Conservation (phyloP, 1,284 basidiomycete genomes). For the Ganoderma lucidum region DNA sequence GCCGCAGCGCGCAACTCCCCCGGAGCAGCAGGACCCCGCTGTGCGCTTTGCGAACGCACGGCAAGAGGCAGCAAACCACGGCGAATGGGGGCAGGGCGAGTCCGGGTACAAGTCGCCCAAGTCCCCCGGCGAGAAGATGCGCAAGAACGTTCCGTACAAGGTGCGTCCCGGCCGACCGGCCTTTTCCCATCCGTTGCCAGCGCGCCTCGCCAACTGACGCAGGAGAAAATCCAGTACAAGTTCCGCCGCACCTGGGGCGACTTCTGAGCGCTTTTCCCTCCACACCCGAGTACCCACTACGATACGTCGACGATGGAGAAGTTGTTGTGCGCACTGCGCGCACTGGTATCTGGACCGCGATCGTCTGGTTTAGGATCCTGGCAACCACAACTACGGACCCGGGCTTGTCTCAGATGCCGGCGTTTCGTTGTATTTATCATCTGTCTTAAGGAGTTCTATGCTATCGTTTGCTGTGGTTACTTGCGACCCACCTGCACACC, state of each 20-base stretch:
- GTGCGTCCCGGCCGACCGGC: background rate
- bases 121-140: conserved; percentile 72
- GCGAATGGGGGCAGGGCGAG: conserved; percentile 77
- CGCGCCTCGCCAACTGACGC: conserved; percentile 44
- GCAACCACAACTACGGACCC: background rate
- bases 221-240: conserved; percentile 83
- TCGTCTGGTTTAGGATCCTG: background rate
- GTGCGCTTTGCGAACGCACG: conserved; percentile 64
- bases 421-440: conserved; percentile 9
- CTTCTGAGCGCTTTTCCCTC: conserved; percentile 54
- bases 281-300: background rate
- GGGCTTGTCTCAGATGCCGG: background rate
- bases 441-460: background rate
- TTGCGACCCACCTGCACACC: background rate
- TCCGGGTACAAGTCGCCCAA: conserved; percentile 80
- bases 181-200: conserved; percentile 4
- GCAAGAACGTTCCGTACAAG: conserved; percentile 46
- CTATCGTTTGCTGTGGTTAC: background rate
- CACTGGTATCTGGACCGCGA: background rate
- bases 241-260: conserved; percentile 87
- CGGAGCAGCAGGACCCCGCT: conserved; percentile 72
- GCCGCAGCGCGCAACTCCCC: conserved; percentile 61
- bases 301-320: too few relatives aligned
- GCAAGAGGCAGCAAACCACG: conserved; percentile 60
- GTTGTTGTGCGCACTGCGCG: background rate